Percentiles rank a stretch among this genome's conserved stretches.
These are phyloP conservation scores for Botrytis hyacinthi DNA, from an alignment of 2,329 filamentous ascomycete genomes.

Conservation along the genomic window DNA sequence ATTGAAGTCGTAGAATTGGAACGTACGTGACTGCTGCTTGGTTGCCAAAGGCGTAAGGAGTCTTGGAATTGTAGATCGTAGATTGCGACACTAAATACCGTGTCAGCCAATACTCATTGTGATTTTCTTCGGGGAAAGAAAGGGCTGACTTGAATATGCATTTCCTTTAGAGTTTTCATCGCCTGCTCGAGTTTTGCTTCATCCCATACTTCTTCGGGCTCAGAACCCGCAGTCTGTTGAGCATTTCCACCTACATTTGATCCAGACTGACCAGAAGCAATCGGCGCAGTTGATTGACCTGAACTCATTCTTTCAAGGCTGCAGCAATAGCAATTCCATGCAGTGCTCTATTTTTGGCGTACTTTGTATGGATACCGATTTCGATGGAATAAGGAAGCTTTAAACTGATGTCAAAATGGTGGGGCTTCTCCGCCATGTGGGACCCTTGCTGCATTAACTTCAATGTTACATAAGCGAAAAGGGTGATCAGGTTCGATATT, in stretches of 20 bases:
- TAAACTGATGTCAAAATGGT: constrained; percentile 10
- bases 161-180: constrained; percentile 38
- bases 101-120: neutral
- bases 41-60: constrained; percentile 52
- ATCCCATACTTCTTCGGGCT: constrained; percentile 35
- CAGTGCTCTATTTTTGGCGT: neutral
- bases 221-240: constrained; percentile 8
- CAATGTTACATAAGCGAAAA: neutral
- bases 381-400: constrained; percentile 2
- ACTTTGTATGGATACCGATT: neutral
- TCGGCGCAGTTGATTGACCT: constrained; percentile 1
- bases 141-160: constrained; percentile 39
- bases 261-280: neutral
- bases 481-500: neutral
- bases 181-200: constrained; percentile 37
- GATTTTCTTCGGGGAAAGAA: neutral
- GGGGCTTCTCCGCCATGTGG: constrained; percentile 13
- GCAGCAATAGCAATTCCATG: constrained; percentile 2
- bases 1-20: neutral
- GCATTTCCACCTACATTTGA: neutral
- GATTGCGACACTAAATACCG: constrained; percentile 45
- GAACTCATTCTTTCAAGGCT: constrained; percentile 13
- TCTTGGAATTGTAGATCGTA: constrained; percentile 50
- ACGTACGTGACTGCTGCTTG: constrained; percentile 52
- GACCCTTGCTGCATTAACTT: constrained; percentile 7